Evolutionary conservation across 257 asterid species (phyloP), one percentile per base, ranked within the genome.

Genomic region (Nicotiana knightiana): DNA sequence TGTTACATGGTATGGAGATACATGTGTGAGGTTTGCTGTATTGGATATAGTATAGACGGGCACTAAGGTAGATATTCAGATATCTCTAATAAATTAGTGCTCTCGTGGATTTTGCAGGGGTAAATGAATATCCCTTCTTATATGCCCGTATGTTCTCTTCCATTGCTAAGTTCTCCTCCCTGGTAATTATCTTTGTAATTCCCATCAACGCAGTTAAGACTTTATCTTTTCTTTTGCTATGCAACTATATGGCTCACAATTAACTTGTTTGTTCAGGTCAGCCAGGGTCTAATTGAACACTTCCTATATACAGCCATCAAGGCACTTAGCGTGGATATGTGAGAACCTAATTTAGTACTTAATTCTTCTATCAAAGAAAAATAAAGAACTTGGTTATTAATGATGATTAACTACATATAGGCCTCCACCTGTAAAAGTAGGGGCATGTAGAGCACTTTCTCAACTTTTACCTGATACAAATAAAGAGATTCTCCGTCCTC

Each of bases 251-350:
- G 59, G 78, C 59, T 70, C 59, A 70, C 37, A 43, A 21, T 43
- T 70, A 43, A 4, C 0, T 43, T 70, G 78, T 81, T 63, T 86
- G 58, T 86, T 82, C 91, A 96, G 99, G 90, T 96, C 91, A 91
- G 90, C 89, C 88, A 77, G 81, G 89, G 90, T 84, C 88, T 91
- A 57, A 88, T 88, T 18, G 97, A 94, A 77, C 91, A 90, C 82
- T 89, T 91, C 83, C 87, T 96, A 17, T 88, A 89, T 87, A 91
- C 93, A 87, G 96, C 97, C 83, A 87, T 92, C 67, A 93, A 89
- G 89, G 92, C 97, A 82, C 82, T 94, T 85, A 92, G 97, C 91
- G 87, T 93, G 98, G 97, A 96, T 85, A 94, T 93, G 99, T 96
- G 89, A 89, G 97, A 73, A 84, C 85, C 71, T 83, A 43, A 30